Base-by-base conservation (phyloP, 352 stramenopile species). In the Globisporangium emineosum region DNA sequence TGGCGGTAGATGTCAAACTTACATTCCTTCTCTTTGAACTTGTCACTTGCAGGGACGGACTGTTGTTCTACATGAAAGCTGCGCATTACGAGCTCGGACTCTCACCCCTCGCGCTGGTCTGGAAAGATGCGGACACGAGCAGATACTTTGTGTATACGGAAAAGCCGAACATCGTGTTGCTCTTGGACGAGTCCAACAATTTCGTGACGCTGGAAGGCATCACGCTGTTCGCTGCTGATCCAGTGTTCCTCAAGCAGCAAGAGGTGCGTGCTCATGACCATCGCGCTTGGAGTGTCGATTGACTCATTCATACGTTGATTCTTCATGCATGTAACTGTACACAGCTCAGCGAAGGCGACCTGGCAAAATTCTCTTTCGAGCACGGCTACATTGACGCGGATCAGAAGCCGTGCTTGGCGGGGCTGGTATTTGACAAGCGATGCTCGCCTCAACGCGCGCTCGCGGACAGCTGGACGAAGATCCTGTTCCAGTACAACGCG, bases 41-140 rank as follows among this genome's bases (percentile, higher is more conserved):
- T 60, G 3, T 53, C 37, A 10, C 35, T 56, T 42, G 8, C 65
- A 96, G 88, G 65, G 91, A 98, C 63, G 91, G 90, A 1, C 72
- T 98, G 35, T 63, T 98, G 9, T 98, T 98, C 57, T 91, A 91
- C 72, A 81, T 92, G 73, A 97, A 97, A 65, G 77, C 84, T 8
- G 89, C 78, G 2, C 84, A 97, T 57, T 98, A 98, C 63, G 81
- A 91, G n/a, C 78, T 94, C 35, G 91, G 89, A 1, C 70, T 96
- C 6, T 93, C 90, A 10, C 89, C 91, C 2, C 78, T 97, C 10
- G 83, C 83, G 29, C 65, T 97, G n/a, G 75, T 96, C 27, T 98
- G 90, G 90, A 97, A 97, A 47, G 91, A 98, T 65, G 68, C 73
- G 12, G 71, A 72, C 35, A 96, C 88, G 25, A 96, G 89, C 73